phyloP scores from a whole-genome alignment of 2,329 filamentous ascomycete species.

The Beauveria brongniartii region DNA sequence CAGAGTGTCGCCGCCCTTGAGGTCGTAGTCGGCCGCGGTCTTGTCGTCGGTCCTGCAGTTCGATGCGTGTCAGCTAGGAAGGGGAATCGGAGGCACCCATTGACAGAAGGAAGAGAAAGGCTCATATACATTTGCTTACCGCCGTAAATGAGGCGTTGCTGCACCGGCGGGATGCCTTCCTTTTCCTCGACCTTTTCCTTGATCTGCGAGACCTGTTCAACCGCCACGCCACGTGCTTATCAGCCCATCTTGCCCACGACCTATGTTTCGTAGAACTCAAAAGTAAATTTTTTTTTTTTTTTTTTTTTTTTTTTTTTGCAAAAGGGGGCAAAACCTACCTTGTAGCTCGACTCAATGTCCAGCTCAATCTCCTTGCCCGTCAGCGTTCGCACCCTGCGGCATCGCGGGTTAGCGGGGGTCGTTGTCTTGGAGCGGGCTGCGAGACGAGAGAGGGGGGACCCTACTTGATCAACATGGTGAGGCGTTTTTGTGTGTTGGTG shows the following conservation, averaged over 20 bases:
- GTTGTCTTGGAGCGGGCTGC: not conserved
- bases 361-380: slow-evolving; percentile 99
- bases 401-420: not conserved
- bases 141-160: slow-evolving; percentile 91
- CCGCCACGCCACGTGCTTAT: not conserved
- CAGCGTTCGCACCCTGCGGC: slow-evolving; percentile 79
- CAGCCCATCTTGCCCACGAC: not conserved
- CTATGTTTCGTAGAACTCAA: no score
- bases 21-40: slow-evolving; percentile 79
- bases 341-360: slow-evolving; percentile 90
- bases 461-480: slow-evolving; percentile 45
- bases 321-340: slow-evolving; percentile 45
- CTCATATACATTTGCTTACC: slow-evolving; percentile 85
- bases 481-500: not conserved
- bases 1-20: slow-evolving; percentile 86
- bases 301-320: no score
- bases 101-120: not conserved
- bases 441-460: not conserved
- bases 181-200: slow-evolving; percentile 99
- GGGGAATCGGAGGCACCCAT: not conserved
- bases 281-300: no score
- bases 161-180: slow-evolving; percentile 93
- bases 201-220: slow-evolving; percentile 73
- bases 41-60: slow-evolving; percentile 79
- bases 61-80: not conserved